Conservation (phyloP, 2,329 filamentous ascomycete genomes). For the Aureobasidium sp. region DNA sequence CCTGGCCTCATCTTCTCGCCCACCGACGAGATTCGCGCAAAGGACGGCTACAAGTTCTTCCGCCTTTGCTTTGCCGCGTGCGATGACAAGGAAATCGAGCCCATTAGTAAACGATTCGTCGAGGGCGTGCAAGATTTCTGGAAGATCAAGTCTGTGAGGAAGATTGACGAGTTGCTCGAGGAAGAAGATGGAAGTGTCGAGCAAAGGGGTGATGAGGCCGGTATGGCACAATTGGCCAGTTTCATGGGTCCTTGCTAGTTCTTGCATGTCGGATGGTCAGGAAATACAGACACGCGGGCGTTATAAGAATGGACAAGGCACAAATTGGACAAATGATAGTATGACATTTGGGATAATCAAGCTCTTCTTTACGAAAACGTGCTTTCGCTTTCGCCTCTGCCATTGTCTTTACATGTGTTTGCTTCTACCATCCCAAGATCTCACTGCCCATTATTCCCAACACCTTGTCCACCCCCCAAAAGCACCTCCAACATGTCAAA, state of each 20-base stretch:
- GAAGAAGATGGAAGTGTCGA: conserved; percentile 27
- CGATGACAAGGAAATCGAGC: conserved; percentile 60
- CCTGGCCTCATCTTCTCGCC: conserved; percentile 71
- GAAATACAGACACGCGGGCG: too few relatives aligned
- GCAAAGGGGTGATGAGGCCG: conserved; percentile 2
- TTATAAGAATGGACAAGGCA: too few relatives aligned
- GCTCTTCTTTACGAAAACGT: too few relatives aligned
- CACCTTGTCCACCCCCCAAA: conserved; percentile 20
- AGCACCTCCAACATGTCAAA: conserved; percentile 45
- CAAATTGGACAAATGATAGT: neutral
- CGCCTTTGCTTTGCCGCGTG: conserved; percentile 82
- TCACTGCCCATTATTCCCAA: neutral
- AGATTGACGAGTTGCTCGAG: conserved; percentile 57
- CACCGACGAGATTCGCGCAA: conserved; percentile 50
- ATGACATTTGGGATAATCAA: too few relatives aligned
- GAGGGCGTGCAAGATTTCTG: conserved; percentile 69
- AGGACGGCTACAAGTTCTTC: conserved; percentile 63
- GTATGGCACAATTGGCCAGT: conserved; percentile 3
- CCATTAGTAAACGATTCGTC: conserved; percentile 57
- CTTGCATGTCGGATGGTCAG: neutral
- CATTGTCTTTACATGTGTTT: too few relatives aligned
- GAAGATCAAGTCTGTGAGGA: conserved; percentile 59
- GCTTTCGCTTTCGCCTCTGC: neutral
- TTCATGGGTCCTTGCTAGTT: conserved; percentile 15
- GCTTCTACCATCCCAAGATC: neutral